These are phyloP conservation scores for Macrolepiota fuliginosa DNA, from an alignment of 768 basidiomycete species.

Conservation along the genomic window DNA sequence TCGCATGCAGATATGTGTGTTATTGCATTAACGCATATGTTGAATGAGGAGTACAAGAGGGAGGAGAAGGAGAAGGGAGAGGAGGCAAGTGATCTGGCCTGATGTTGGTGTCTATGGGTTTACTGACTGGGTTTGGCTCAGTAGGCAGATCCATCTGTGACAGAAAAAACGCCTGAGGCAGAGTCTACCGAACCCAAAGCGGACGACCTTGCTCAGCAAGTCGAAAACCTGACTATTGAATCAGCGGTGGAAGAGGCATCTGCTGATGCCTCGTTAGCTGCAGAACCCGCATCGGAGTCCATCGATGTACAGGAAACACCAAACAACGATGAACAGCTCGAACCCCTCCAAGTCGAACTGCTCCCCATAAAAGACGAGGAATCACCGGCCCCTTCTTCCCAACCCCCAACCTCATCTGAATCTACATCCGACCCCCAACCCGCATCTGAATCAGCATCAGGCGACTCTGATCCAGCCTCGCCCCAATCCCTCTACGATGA, in stretches of 20 bases:
- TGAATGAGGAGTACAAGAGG: constrained; percentile 56
- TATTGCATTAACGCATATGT: constrained; percentile 80
- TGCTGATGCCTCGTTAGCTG: neutral
- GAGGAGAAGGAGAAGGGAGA: constrained; percentile 28
- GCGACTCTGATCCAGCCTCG: constrained; percentile 15
- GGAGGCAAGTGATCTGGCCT: constrained; percentile 20
- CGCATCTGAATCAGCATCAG: constrained; percentile 12
- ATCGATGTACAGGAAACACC: constrained; percentile 12
- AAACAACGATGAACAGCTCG: constrained; percentile 18
- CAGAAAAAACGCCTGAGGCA: neutral
- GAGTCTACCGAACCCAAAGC: neutral
- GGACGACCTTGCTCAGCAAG: neutral
- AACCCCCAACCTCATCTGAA: neutral
- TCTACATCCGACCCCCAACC: neutral
- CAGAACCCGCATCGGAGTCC: constrained; percentile 1
- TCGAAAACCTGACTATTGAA: constrained; percentile 5
- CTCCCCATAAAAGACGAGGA: constrained; percentile 13
- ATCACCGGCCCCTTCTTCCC: neutral
- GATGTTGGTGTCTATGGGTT: neutral
- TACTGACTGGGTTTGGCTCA: constrained; percentile 23
- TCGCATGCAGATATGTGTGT: constrained; percentile 91
- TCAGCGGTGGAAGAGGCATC: neutral
- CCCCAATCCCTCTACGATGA: constrained; percentile 61
- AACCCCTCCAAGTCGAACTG: constrained; percentile 15
- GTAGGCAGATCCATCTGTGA: constrained; percentile 23